phyloP scores from a whole-genome alignment of 805 yeast genomes.

The Lipomyces chichibuensis region DNA sequence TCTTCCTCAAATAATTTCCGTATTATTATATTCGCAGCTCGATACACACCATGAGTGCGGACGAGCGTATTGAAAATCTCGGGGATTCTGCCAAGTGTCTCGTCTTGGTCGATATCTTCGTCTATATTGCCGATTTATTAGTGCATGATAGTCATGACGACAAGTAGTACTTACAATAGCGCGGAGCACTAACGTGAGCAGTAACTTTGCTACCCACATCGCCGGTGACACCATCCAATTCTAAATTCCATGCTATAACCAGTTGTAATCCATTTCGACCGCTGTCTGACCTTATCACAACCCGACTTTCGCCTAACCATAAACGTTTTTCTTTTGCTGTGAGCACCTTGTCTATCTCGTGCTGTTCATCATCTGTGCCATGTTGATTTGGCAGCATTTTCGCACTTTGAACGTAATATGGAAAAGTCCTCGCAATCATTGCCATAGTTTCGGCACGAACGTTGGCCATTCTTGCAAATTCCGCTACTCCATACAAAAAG shows the following conservation, averaged over 20 bases:
- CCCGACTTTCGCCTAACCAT: slow-evolving; percentile 25
- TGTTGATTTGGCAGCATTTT: background rate
- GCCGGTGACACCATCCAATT: slow-evolving; percentile 25
- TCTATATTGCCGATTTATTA: slow-evolving; percentile 9
- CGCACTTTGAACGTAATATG: background rate
- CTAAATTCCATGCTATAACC: slow-evolving; percentile 27
- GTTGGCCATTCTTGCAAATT: slow-evolving; percentile 14
- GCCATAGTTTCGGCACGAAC: slow-evolving; percentile 18
- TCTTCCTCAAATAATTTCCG: slow-evolving; percentile 21
- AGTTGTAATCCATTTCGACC: slow-evolving; percentile 11
- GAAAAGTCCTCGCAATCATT: slow-evolving; percentile 13
- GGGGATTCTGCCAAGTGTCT: slow-evolving; percentile 16
- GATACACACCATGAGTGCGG: slow-evolving; percentile 18
- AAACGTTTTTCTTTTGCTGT: background rate
- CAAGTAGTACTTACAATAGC: slow-evolving; percentile 16
- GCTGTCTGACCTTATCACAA: slow-evolving; percentile 1
- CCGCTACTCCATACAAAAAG: slow-evolving; percentile 29
- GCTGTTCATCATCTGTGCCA: slow-evolving; percentile 9
- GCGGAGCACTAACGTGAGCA: slow-evolving; percentile 19
- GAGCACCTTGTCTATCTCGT: background rate
- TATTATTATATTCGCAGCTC: slow-evolving; percentile 22
- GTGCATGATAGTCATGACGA: background rate
- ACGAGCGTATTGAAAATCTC: slow-evolving; percentile 19
- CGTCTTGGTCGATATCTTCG: slow-evolving; percentile 17
- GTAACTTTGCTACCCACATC: slow-evolving; percentile 18